Conservation (phyloP, 305 asterid species). For the Fraxinus latifolia region DNA sequence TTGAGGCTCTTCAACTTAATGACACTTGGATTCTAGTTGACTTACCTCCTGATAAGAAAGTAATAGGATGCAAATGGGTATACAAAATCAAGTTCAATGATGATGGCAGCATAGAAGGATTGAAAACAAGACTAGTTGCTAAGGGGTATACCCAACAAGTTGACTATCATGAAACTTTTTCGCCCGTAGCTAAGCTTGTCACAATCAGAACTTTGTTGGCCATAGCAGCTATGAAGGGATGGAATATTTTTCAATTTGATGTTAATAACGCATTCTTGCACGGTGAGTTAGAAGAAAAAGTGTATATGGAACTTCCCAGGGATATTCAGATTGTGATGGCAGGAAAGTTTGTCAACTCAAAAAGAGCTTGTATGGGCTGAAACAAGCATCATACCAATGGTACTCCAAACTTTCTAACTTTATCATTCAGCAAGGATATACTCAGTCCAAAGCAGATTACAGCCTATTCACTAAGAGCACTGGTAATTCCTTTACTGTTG, state of each 20-base stretch:
- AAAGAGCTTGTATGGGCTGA: not conserved
- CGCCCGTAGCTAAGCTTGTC: too few species aligned
- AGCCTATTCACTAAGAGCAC: not conserved
- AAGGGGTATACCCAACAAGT: not conserved
- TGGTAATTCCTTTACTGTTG: not conserved
- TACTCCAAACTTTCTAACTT: not conserved
- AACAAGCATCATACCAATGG: not conserved
- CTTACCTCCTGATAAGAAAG: not conserved
- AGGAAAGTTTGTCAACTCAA: not conserved
- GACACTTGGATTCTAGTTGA: not conserved
- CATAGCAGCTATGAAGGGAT: too few species aligned
- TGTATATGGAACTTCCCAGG: not conserved
- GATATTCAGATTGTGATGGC: not conserved
- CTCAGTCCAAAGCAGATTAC: not conserved
- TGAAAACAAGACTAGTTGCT: not conserved
- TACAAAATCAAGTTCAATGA: not conserved
- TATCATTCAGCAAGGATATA: not conserved
- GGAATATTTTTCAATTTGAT: too few species aligned
- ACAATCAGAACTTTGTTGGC: too few species aligned
- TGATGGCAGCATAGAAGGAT: not conserved
- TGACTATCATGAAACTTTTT: too few species aligned
- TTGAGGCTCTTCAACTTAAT: not conserved
- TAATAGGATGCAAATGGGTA: not conserved
- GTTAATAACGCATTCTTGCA: too few species aligned
- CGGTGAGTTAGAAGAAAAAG: not conserved